These are phyloP conservation scores for Eucalyptus paniculata DNA, from an alignment of 345 rosid genomes.

Conservation along the genomic window DNA sequence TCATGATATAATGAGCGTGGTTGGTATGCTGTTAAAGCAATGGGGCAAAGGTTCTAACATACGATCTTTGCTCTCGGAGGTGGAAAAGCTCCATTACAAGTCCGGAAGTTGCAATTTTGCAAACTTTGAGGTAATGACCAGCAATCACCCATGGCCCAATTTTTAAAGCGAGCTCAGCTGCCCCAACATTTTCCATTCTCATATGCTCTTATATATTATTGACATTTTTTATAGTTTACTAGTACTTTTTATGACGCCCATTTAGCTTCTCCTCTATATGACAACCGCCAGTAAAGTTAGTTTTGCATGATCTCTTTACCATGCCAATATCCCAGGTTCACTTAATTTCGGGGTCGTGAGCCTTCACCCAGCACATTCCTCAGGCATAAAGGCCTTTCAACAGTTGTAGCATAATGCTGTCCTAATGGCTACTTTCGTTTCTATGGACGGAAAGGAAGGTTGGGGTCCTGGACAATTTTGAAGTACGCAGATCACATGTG, in stretches of 20 bases:
- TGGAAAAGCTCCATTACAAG: conserved; percentile 71
- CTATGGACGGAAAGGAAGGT: not conserved
- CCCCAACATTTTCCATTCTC: not conserved
- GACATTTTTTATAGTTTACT: no score
- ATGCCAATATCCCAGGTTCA: conserved; percentile 38
- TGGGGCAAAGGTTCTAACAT: conserved; percentile 48
- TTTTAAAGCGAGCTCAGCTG: not conserved
- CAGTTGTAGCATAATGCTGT: conserved; percentile 16
- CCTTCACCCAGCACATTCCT: conserved; percentile 85
- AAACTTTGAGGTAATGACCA: no score
- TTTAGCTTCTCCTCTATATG: not conserved
- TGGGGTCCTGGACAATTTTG: not conserved
- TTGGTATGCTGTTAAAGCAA: conserved; percentile 61
- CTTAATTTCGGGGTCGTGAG: conserved; percentile 75
- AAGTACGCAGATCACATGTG: not conserved
- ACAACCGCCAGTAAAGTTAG: not conserved
- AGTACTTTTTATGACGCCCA: no score
- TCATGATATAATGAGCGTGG: not conserved
- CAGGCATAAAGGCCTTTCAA: conserved; percentile 63
- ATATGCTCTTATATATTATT: not conserved
- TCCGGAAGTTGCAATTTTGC: not conserved
- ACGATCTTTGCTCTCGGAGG: conserved; percentile 89
- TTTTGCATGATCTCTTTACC: not conserved
- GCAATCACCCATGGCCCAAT: not conserved
- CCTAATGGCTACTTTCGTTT: not conserved